Base-by-base conservation (phyloP, 164 flowering plant genomes). In the Vitis labrusca region DNA sequence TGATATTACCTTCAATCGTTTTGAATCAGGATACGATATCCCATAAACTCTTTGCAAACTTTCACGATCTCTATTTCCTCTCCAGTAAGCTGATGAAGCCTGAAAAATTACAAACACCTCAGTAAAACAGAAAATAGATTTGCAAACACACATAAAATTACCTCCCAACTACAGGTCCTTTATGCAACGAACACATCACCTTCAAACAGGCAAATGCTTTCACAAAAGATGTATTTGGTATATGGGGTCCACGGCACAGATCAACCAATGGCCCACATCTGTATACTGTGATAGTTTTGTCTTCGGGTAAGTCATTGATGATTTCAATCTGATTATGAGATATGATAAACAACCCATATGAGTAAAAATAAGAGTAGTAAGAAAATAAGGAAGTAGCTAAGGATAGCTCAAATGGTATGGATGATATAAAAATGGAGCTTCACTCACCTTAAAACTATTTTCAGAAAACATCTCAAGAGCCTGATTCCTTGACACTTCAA, bases 31-130 rank as follows among this genome's bases (percentile, higher is more conserved):
- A 84, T 70, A 96, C 57, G 99, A 96, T 61, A 96, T 96, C 44
- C 99, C 99, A 82, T 96, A 93, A 58, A 96, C 99, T 78, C 99
- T 85, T 70, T 96, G 98, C 69, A 93, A 78, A 75, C 97, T 93
- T 78, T 93, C 99, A 54, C 99, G 92, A 58, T 91, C 94, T 79
- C 82, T 85, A 65, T 89, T 84, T 2, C 98, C 98, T 69, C 98
- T 83, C 99, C 99, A 95, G 65, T 95, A 92, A 14, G 99, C 97
- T 27, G 99, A 88, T 60, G 99, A 96, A 72, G 99, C 98, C 99
- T 96, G 80, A 7, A 77, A 23, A 59, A 58, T n/a, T 12, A 51
- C 3, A 66, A 15, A 48, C 15, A 49, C 51, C 59, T 49, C 15
- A 56, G 51, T 61, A 9, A 19, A 65, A 62, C 27, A 55, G 16